phyloP scores from a whole-genome alignment of 768 basidiomycete species.

The Royoungia palumana region DNA sequence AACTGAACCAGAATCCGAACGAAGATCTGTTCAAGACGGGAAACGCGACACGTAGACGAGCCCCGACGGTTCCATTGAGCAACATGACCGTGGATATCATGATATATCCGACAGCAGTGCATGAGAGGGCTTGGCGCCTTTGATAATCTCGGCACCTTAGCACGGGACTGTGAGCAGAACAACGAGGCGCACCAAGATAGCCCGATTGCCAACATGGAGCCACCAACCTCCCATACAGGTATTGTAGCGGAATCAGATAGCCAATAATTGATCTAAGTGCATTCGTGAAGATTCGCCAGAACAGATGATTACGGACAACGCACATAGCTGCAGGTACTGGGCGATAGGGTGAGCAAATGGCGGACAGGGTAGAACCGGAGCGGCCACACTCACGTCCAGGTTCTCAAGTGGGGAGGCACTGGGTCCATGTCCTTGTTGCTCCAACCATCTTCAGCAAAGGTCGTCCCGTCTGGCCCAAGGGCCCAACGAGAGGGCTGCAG shows the following conservation, averaged over 20 bases:
- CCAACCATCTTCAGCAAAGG: slow-evolving; percentile 56
- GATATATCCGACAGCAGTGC: slow-evolving; percentile 67
- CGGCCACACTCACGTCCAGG: no score
- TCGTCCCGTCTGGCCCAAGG: slow-evolving; percentile 49
- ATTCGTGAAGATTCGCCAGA: not conserved
- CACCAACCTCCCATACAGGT: slow-evolving; percentile 42
- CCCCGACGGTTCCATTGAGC: slow-evolving; percentile 78
- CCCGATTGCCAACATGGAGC: slow-evolving; percentile 74
- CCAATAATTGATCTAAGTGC: slow-evolving; percentile 20
- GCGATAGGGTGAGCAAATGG: no score
- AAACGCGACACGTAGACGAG: slow-evolving; percentile 74
- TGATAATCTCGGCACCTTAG: not conserved
- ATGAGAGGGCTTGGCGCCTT: slow-evolving; percentile 65
- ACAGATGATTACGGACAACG: slow-evolving; percentile 32
- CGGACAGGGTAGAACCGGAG: no score
- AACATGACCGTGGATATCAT: slow-evolving; percentile 76
- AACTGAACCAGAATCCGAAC: slow-evolving; percentile 88
- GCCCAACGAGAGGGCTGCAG: not conserved
- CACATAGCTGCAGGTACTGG: not conserved
- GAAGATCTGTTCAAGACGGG: slow-evolving; percentile 76
- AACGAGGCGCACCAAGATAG: slow-evolving; percentile 54
- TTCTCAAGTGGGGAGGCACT: slow-evolving; percentile 46
- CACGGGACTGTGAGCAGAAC: not conserved
- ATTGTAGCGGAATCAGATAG: slow-evolving; percentile 27
- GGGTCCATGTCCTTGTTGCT: slow-evolving; percentile 78